These are phyloP conservation scores for Globisporangium uncinulatum DNA, from an alignment of 352 stramenopile genomes.

Conservation along the genomic window DNA sequence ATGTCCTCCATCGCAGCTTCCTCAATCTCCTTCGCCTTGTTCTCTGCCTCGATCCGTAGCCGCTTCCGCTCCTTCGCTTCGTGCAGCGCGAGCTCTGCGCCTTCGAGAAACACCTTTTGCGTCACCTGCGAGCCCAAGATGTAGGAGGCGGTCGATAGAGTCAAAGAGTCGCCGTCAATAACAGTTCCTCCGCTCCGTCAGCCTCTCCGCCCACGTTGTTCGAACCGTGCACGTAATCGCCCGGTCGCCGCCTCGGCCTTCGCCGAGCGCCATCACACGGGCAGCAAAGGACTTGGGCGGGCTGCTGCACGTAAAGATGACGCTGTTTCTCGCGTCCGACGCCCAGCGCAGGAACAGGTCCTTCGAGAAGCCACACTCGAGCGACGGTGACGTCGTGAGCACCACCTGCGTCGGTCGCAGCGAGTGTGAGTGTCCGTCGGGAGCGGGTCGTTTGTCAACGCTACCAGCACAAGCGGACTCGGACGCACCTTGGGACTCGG, in stretches of 20 bases:
- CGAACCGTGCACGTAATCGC: constrained; percentile 52
- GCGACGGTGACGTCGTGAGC: constrained; percentile 65
- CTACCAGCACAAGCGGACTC: background rate
- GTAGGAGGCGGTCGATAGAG: too few relatives aligned
- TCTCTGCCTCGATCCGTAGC: constrained; percentile 77
- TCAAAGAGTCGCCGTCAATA: background rate
- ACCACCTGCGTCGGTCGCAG: constrained; percentile 39
- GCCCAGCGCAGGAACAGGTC: constrained; percentile 84
- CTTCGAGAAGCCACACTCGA: constrained; percentile 82
- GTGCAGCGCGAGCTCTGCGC: constrained; percentile 76
- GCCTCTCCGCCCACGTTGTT: background rate
- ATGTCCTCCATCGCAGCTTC: constrained; percentile 89
- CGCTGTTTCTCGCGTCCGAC: constrained; percentile 66
- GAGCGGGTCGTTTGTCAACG: background rate
- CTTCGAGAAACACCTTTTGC: constrained; percentile 72
- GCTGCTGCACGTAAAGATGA: constrained; percentile 75
- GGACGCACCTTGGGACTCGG: constrained; percentile 68
- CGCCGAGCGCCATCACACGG: constrained; percentile 51
- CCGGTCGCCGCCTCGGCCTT: constrained; percentile 38
- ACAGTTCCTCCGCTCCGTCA: background rate
- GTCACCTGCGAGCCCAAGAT: constrained; percentile 23
- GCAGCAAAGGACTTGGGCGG: constrained; percentile 65
- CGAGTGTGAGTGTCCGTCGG: background rate
- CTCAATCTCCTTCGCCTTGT: constrained; percentile 86
- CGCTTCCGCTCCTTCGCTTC: constrained; percentile 84